Evolutionary conservation across 225 moss, liverwort and hornwort species (phyloP).

Genomic region (Sphagnum tenellum): DNA sequence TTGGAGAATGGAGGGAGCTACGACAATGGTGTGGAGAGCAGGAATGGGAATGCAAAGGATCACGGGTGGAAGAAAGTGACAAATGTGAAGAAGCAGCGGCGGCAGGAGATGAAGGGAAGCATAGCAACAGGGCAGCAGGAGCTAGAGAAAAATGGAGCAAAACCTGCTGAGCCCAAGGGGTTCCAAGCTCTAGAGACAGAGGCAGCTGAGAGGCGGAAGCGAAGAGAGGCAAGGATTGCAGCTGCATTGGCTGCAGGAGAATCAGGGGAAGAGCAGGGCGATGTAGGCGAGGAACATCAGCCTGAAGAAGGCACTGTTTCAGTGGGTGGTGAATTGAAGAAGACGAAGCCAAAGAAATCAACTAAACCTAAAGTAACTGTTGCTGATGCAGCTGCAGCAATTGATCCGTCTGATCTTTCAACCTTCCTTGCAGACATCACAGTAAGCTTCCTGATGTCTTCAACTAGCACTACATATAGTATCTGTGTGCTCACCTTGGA

Average conservation of each 20-base stretch:
- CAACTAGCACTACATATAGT: too few species aligned
- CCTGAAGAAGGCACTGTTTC: conserved; percentile 15
- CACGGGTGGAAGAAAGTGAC: conserved; percentile 96
- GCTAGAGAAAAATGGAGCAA: conserved; percentile 9
- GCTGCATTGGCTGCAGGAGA: conserved; percentile 46
- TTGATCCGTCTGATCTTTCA: conserved; percentile 53
- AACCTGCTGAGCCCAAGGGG: conserved; percentile 41
- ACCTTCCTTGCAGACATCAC: conserved; percentile 64
- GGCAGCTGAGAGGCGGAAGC: conserved; percentile 69
- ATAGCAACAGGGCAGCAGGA: conserved; percentile 22
- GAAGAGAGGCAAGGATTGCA: conserved; percentile 55
- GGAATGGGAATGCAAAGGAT: conserved; percentile 24
- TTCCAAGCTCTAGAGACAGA: conserved; percentile 74
- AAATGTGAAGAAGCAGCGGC: conserved; percentile 74
- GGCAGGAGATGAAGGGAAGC: conserved; percentile 46
- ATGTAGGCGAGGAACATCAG: conserved; percentile 39
- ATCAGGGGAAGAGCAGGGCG: conserved; percentile 69
- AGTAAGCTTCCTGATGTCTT: conserved; percentile 12
- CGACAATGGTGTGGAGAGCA: conserved; percentile 13
- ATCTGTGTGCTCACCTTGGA: too few species aligned
- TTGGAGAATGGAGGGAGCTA: background rate
- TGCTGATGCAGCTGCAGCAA: conserved; percentile 68
- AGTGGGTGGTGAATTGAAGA: conserved; percentile 38
- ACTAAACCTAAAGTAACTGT: conserved; percentile 89
- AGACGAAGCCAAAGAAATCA: conserved; percentile 65